Conservation (phyloP, 768 basidiomycete genomes). For the Rhodosporidiobolus odoratus region DNA sequence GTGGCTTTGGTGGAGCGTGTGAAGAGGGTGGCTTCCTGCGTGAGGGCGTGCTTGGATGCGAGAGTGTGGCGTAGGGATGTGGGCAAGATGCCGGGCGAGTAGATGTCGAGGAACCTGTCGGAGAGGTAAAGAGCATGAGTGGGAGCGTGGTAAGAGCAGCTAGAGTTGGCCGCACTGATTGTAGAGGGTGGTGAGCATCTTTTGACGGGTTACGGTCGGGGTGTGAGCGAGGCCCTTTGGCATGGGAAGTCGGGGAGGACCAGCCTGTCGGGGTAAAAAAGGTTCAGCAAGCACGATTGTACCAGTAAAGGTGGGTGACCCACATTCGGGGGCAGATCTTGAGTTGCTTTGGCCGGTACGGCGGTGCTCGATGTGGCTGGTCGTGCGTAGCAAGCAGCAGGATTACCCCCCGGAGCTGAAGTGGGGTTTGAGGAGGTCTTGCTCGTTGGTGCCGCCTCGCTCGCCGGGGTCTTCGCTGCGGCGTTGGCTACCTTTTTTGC, state of each 20-base stretch:
- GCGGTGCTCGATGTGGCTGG: no score
- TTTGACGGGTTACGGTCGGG: slow-evolving; percentile 19
- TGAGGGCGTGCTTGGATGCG: slow-evolving; percentile 70
- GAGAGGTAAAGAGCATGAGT: neutral
- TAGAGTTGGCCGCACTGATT: slow-evolving; percentile 8
- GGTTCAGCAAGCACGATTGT: neutral
- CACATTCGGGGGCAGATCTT: neutral
- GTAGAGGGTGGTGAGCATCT: slow-evolving; percentile 27
- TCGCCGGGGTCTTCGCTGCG: neutral
- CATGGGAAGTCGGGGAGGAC: slow-evolving; percentile 17
- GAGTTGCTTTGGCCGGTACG: neutral
- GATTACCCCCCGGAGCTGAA: no score
- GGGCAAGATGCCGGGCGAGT: slow-evolving; percentile 28
- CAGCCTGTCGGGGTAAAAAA: neutral
- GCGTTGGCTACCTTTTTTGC: neutral
- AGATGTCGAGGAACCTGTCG: slow-evolving; percentile 32
- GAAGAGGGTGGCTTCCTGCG: slow-evolving; percentile 76
- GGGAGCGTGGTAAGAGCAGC: neutral
- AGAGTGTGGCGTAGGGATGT: slow-evolving; percentile 45
- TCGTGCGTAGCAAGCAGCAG: no score
- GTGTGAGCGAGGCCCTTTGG: slow-evolving; percentile 8
- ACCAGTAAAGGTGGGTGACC: neutral
- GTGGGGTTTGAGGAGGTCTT: no score
- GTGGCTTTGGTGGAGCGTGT: slow-evolving; percentile 66
- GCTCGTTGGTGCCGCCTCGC: neutral